Base-by-base conservation (phyloP, 2,329 filamentous ascomycete genomes). In the Sordariomycetes sp. region DNA sequence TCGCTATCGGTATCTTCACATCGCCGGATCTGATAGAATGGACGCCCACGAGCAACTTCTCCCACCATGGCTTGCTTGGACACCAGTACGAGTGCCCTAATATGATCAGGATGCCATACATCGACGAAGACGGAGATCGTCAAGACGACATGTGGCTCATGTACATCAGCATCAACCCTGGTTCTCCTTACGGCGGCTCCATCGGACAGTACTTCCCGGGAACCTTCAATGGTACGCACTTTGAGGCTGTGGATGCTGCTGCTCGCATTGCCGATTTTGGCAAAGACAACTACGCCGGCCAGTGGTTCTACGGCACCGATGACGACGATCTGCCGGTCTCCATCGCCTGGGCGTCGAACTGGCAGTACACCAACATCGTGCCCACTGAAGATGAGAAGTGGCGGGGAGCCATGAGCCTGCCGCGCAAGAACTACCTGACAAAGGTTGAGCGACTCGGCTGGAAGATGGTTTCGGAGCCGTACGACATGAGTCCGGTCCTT, bases 51-150 rank as follows among this genome's bases (percentile, higher is more conserved):
- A 23, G 70, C 37, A 79, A 79, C 48, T 78, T 79, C 46, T 65
- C 68, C 4, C 54, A 64, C 37, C 52, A 64, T 30, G 70, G 67
- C 12, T 55, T 73, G 3, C 59, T 69, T 4, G 75, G 68, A 5
- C 44, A 66, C 1, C 71, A 78, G 44, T 79, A 75, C 45, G 77
- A 81, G 49, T 80, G 75, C 33, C 76, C 77, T 0, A 80, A 79
- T 42, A 50, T 81, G 24, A 63, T 80, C 2, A 56, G 63, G 21
- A 66, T 81, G 36, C 71, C 70, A 0, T 41, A 58, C 39, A 34
- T 54, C 4, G 58, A 64, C 29, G 53, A 63, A 15, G 43, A 52
- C n/a, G 52, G 52, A 0, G 27, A 45, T 2, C 40, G 31, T 10
- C 40, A 46, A 6, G 48, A 52, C 17, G 42, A 49, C 12, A 43